Evolutionary conservation across 108 stramenopile species (phyloP), one percentile per base, ranked within the genome.

Genomic region (Cyclostephanos tholiformis): DNA sequence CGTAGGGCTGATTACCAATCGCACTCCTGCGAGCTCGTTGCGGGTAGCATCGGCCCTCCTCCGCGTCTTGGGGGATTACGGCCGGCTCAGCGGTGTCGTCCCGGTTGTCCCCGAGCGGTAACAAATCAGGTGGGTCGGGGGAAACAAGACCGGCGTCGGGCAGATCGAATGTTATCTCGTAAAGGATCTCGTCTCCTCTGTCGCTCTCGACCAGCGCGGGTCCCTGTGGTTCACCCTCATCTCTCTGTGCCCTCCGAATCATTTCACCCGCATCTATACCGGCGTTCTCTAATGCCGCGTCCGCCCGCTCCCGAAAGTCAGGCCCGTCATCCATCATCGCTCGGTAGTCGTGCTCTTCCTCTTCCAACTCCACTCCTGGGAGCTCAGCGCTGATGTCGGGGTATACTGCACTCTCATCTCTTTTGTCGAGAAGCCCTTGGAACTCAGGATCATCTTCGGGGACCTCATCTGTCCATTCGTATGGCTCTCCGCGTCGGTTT

Each of bases 381-480:
- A 48, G 27, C 65, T 66, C 65, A 2, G 65, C 65, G 7, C 44
- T 23, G 10, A 66, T 36, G 17, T 66, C 65, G 1, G 65, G 65
- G 17, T 48, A 66, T 12, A 26, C 10, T 19, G 63, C 44, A 16
- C 13, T 46, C 2, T 14, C 48, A 9, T 49, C 63, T 3, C 20
- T 0, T 14, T 49, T 11, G 10, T 63, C 63, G 4, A 55, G 26
- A 10, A 55, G 53, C 1, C 53, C 53, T 16, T 55, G 53, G 4
- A 27, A 55, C 9, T 55, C 26, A 10, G 53, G 26, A 23, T 55
- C 23, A 16, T 55, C 53, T 26, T 55, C 53, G 1, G 53, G 53
- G 23, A 27, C 23, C 53, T 55, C 53, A 13, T 55, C 53, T 20
- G 53, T 55, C 53, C 53, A 55, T 1, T 27, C 26, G 53, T 26